phyloP scores from a whole-genome alignment of 805 yeast genomes.

The Barnettozyma pratensis region DNA sequence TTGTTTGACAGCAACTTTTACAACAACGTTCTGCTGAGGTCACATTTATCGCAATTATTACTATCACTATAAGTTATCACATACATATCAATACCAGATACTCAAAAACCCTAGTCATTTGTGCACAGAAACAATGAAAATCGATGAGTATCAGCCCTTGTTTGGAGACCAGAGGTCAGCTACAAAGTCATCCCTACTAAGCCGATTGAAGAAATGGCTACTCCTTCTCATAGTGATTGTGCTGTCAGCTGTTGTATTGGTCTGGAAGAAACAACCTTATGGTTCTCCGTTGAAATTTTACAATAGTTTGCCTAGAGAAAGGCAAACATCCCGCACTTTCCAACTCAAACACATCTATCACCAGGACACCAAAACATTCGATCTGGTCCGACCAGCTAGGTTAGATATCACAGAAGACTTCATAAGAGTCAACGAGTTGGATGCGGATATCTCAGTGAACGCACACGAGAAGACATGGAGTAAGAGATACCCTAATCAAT shows the following conservation, averaged over 20 bases:
- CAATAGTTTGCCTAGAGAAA: not conserved
- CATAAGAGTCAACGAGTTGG: constrained; percentile 18
- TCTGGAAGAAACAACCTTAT: not conserved
- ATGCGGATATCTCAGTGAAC: not conserved
- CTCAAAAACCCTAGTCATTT: too few species aligned
- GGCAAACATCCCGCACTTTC: constrained; percentile 16
- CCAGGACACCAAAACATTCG: constrained; percentile 44
- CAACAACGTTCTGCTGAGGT: too few species aligned
- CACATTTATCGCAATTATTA: too few species aligned
- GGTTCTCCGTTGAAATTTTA: not conserved
- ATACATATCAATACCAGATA: too few species aligned
- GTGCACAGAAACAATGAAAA: not conserved
- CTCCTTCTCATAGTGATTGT: not conserved
- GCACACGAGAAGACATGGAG: constrained; percentile 14
- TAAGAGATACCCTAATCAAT: constrained; percentile 23
- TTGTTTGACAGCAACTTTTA: too few species aligned
- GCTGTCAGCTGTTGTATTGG: not conserved
- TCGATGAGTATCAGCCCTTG: constrained; percentile 1
- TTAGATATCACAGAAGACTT: constrained; percentile 45
- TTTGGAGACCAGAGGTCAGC: not conserved
- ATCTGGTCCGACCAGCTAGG: constrained; percentile 39
- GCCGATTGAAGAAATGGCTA: not conserved
- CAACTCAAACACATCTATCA: constrained; percentile 56
- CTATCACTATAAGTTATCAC: too few species aligned
- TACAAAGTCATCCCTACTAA: not conserved